These are phyloP conservation scores for Pisolithus sp. DNA, from an alignment of 768 basidiomycete genomes.

Conservation along the genomic window DNA sequence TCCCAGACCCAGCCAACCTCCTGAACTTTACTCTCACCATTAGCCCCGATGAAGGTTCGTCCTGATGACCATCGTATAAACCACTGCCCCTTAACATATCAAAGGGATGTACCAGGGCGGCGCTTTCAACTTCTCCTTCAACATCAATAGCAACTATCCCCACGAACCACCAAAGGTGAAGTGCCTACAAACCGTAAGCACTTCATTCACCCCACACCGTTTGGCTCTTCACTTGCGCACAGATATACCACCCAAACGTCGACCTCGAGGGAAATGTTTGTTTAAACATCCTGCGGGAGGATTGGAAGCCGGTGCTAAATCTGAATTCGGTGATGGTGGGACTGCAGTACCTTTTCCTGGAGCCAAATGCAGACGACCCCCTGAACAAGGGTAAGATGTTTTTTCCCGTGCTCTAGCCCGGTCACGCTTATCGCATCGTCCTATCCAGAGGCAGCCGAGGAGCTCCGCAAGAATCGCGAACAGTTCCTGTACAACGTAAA, in stretches of 20 bases:
- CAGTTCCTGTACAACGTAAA: constrained; percentile 82
- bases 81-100: background rate
- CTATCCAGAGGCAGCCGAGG: constrained; percentile 84
- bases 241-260: constrained; percentile 99
- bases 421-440: constrained; percentile 6
- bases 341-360: constrained; percentile 94
- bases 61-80: background rate
- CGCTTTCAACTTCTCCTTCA: constrained; percentile 88
- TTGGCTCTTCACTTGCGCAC: constrained; percentile 5
- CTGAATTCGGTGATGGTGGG: constrained; percentile 98
- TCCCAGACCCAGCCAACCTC: constrained; percentile 88
- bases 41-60: constrained; percentile 89
- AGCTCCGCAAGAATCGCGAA: constrained; percentile 84
- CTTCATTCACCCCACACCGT: background rate
- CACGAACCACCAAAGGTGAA: constrained; percentile 99
- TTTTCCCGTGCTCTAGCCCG: too few relatives aligned
- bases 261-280: constrained; percentile 98
- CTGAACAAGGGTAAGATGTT: constrained; percentile 88
- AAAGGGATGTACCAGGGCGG: constrained; percentile 98
- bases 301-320: constrained; percentile 99
- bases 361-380: constrained; percentile 98
- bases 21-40: constrained; percentile 96
- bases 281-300: constrained; percentile 95
- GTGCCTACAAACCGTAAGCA: constrained; percentile 82
- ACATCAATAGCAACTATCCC: constrained; percentile 96